phyloP scores from a whole-genome alignment of 345 rosid genomes.

The Eucalyptus marginata region DNA sequence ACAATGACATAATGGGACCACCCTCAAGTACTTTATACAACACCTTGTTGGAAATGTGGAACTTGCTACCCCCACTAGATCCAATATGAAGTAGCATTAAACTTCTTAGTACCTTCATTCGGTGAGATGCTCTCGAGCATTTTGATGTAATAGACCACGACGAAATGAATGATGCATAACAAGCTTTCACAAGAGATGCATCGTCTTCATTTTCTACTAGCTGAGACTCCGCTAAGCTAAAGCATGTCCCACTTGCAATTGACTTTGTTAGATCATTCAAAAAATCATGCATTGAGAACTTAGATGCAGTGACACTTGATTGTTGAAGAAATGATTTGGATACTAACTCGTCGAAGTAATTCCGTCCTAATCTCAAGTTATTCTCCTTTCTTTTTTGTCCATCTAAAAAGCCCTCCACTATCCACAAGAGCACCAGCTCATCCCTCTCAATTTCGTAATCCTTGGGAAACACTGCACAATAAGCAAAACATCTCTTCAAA shows the following conservation, averaged over 20 bases:
- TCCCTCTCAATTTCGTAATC: background rate
- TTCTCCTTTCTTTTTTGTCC: background rate
- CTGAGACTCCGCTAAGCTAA: background rate
- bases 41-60: background rate
- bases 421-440: background rate
- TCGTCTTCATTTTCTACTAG: background rate
- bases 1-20: background rate
- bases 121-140: background rate
- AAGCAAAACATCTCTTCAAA: background rate
- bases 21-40: background rate
- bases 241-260: background rate
- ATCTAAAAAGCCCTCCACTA: background rate
- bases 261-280: background rate
- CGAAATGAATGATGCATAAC: background rate
- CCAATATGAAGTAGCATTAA: background rate
- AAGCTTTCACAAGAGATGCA: background rate
- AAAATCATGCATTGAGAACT: background rate
- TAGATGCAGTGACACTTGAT: background rate
- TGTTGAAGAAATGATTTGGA: background rate
- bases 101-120: background rate
- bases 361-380: background rate
- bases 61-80: fast-evolving
- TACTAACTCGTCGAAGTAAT: background rate
- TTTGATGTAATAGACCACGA: background rate
- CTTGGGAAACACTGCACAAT: background rate